Evolutionary conservation across 2,329 filamentous ascomycete genomes (phyloP), one percentile per base, ranked within the genome.

Genomic region (Cercospora sp.): DNA sequence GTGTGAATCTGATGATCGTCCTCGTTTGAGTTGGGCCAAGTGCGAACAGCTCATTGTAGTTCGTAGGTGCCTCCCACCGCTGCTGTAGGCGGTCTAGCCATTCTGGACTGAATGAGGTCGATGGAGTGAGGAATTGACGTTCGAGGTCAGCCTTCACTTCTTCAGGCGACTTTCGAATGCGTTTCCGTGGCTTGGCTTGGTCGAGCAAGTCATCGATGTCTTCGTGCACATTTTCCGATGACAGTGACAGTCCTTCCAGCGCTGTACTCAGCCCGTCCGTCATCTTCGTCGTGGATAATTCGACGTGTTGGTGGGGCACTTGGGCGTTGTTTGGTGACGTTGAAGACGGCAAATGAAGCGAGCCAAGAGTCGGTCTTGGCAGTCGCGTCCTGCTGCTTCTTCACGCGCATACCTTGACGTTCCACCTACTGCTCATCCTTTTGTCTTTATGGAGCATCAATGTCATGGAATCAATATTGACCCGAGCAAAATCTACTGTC

Each of bases 41-140:
- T 71, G 90, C 88, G 80, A 97, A 97, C 18, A 98, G 86, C 66
- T 93, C 89, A n/a, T 89, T 87, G 77, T 94, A 91, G 75, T 97
- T 90, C 42, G 89, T 87, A 3, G 92, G 88, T 66, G 89, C 86
- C 71, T 97, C 92, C 95, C 94, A 99, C 78, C 89, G 84, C 85
- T 94, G 92, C 80, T 99, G 95, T 53, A 98, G 82, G 65, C 88
- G 87, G 79, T 97, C 93, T 68, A 99, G 86, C 93, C 95, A 98
- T 76, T 91, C 89, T 4, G 88, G 83, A 36, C 90, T 93, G 82
- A 99, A 97, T 2, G 87, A 86, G 5, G 89, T 86, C 1, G 92
- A 92, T 0, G 95, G 94, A 2, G 88, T 88, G 28, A 99, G 83
- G 75, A 94, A 95, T 64, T 91, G 89, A 64, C 85, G 77, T 80